Evolutionary conservation across 2,329 filamentous ascomycete species (phyloP).

Genomic region (Cercospora beticola): DNA sequence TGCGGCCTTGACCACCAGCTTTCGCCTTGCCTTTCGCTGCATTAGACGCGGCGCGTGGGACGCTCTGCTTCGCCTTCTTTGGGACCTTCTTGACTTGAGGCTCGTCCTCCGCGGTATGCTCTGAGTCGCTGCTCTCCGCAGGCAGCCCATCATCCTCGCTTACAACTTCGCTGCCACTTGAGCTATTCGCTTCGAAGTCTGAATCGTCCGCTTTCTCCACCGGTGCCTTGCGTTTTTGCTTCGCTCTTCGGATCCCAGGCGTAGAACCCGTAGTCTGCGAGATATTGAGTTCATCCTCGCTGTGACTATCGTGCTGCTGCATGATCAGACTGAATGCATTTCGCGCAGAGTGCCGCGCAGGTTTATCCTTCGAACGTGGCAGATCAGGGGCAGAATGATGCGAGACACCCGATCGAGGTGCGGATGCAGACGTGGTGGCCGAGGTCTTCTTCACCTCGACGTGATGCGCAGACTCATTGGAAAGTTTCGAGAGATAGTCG

Average conservation of each 20-base stretch:
- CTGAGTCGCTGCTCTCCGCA: background rate
- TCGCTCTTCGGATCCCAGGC: background rate
- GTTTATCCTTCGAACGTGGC: background rate
- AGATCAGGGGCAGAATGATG: background rate
- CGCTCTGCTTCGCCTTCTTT: background rate
- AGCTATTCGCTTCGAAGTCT: background rate
- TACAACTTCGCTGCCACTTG: background rate
- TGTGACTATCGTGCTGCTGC: background rate
- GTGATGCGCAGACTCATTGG: no score
- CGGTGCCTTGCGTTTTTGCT: background rate
- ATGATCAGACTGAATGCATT: slow-evolving; percentile 3
- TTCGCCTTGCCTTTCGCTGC: background rate
- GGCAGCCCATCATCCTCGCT: background rate
- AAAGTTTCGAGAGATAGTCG: background rate
- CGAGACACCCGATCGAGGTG: background rate
- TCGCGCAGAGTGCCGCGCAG: background rate
- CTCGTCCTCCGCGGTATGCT: background rate
- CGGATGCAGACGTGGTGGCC: background rate
- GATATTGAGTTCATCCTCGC: background rate
- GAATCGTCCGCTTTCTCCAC: background rate
- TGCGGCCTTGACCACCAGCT: background rate
- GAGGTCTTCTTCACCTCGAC: background rate
- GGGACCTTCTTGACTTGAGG: background rate
- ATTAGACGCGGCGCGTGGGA: background rate
- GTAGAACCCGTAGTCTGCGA: background rate